phyloP scores from a whole-genome alignment of 768 basidiomycete genomes.

The Dictyophora rubrovolvata region DNA sequence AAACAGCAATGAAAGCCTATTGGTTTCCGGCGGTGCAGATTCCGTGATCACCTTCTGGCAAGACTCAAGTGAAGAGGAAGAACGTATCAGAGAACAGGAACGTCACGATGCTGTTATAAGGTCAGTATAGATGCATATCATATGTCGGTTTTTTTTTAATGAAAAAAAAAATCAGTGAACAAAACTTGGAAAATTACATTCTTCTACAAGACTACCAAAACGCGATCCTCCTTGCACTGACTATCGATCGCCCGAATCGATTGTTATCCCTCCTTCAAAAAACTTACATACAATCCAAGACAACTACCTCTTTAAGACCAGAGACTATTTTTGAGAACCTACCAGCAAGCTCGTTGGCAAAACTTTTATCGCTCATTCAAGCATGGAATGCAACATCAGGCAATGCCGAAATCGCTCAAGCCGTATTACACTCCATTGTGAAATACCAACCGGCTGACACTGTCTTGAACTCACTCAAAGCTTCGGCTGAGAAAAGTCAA shows the following conservation, averaged over 20 bases:
- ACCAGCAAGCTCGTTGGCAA: conserved; percentile 60
- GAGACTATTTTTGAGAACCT: conserved; percentile 77
- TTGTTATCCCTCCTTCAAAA: conserved; percentile 70
- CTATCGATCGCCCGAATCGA: conserved; percentile 88
- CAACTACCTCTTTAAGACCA: conserved; percentile 37
- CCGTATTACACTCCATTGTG: conserved; percentile 69
- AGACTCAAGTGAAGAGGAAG: conserved; percentile 82
- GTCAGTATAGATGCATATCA: conserved; percentile 35
- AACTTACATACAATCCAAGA: conserved; percentile 28
- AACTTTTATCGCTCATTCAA: conserved; percentile 70
- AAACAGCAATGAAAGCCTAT: conserved; percentile 66
- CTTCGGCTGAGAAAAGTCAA: conserved; percentile 33
- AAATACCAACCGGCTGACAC: conserved; percentile 69
- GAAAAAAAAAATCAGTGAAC: conserved; percentile 58
- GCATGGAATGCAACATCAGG: conserved; percentile 96
- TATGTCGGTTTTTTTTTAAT: neutral
- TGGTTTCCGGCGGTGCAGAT: conserved; percentile 93
- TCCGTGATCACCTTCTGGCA: conserved; percentile 95
- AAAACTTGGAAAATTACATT: conserved; percentile 90
- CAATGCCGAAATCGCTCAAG: conserved; percentile 78
- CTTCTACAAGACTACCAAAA: conserved; percentile 79
- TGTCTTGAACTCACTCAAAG: conserved; percentile 30
- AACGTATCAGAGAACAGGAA: conserved; percentile 61
- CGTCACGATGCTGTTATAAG: conserved; percentile 68
- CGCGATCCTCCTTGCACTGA: conserved; percentile 85